Conservation (phyloP, 352 stramenopile genomes). For the Pythium guiyangense region DNA sequence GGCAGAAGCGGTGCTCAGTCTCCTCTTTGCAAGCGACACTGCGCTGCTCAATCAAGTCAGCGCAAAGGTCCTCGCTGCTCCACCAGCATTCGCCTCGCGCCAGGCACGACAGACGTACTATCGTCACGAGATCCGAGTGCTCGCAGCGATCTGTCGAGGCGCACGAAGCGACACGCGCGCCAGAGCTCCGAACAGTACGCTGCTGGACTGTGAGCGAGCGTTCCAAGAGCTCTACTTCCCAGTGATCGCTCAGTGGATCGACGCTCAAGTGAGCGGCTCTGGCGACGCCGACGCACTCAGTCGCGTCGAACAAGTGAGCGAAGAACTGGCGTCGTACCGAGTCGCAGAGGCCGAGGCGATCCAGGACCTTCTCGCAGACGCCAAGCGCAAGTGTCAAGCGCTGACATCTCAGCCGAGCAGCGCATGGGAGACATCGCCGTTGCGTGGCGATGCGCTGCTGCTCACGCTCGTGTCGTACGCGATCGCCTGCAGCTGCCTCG, state of each 20-base stretch:
- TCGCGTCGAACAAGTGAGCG: not conserved
- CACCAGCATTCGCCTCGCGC: slow-evolving; percentile 17
- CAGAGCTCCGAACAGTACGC: not conserved
- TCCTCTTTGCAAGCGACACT: slow-evolving; percentile 20
- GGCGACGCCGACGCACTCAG: not conserved
- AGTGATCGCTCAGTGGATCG: not conserved
- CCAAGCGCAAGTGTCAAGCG: not conserved
- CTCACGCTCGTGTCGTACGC: slow-evolving; percentile 20
- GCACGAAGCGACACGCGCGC: not conserved
- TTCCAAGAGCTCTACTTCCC: not conserved
- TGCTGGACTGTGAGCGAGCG: not conserved
- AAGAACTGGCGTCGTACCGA: not conserved
- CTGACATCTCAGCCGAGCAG: not conserved
- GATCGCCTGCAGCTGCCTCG: slow-evolving; percentile 17
- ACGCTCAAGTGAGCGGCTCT: not conserved
- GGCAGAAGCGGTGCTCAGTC: slow-evolving; percentile 21
- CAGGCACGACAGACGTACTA: slow-evolving; percentile 13
- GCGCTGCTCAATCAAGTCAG: slow-evolving; percentile 7
- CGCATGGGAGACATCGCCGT: no score
- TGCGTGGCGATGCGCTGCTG: slow-evolving; percentile 11
- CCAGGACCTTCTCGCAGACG: not conserved
- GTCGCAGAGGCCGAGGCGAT: not conserved
- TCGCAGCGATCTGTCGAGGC: not conserved
- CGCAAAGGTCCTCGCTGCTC: slow-evolving; percentile 23
- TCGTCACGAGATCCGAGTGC: slow-evolving; percentile 2